These are phyloP conservation scores for Laburnicola sp. DNA, from an alignment of 2,329 filamentous ascomycete species.

Conservation along the genomic window DNA sequence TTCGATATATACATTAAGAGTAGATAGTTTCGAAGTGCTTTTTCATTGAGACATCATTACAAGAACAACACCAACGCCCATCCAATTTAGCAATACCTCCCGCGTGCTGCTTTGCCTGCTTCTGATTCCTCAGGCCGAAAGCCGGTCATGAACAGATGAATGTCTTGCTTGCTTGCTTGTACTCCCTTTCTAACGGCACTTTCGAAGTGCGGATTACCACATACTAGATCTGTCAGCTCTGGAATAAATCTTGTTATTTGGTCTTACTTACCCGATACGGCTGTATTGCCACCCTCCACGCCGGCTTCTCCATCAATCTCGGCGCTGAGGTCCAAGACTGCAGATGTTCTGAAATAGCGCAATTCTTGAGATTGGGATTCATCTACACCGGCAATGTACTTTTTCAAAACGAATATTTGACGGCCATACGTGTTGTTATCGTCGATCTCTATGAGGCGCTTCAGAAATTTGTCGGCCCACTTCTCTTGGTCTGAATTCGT, in stretches of 20 bases:
- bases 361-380: too few relatives aligned
- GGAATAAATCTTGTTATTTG: neutral
- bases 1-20: too few relatives aligned
- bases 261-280: slow-evolving; percentile 9
- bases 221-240: slow-evolving; percentile 9
- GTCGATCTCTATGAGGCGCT: slow-evolving; percentile 6
- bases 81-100: slow-evolving; percentile 2
- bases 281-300: slow-evolving; percentile 17
- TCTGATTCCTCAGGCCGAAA: slow-evolving; percentile 14
- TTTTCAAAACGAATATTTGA: neutral
- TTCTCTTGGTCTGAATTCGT: too few relatives aligned
- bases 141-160: slow-evolving; percentile 9
- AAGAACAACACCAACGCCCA: too few relatives aligned
- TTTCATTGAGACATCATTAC: too few relatives aligned
- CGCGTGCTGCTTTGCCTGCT: neutral
- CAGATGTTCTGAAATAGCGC: too few relatives aligned
- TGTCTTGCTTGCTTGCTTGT: slow-evolving; percentile 2
- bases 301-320: slow-evolving; percentile 9
- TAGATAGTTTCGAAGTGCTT: too few relatives aligned
- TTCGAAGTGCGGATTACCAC: slow-evolving; percentile 15
- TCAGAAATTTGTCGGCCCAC: too few relatives aligned
- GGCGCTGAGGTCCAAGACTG: neutral
- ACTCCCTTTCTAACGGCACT: slow-evolving; percentile 12
- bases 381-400: neutral
- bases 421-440: slow-evolving; percentile 7